Evolutionary conservation across 768 basidiomycete genomes (phyloP), one percentile per base, ranked within the genome.

Genomic region (Kondoa malvinella): DNA sequence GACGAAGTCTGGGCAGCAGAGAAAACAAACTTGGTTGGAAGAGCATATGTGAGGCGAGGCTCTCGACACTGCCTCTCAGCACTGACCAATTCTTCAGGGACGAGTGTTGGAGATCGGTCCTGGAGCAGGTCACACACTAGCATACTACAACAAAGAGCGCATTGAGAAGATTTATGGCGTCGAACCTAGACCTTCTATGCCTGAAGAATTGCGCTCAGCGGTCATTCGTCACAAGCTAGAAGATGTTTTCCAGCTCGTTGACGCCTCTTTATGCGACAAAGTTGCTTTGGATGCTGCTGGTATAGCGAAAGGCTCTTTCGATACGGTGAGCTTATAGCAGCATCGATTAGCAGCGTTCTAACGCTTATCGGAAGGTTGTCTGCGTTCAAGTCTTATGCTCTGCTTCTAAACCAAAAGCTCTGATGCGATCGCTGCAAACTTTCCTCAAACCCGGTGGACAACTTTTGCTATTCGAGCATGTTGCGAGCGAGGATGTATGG

Each of bases 81-180:
- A 8, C 21, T 50, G 8, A 8, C 21, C 12, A 50, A 8, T 8
- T 50, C 21, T 50, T 50, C 21, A 50, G 40, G 40, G 40, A 8
- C 8, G 21, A 50, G 64, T 65, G 14, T 33, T 65, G 15, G 64
- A 65, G 29, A 40, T 65, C 15, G 64, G 64, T 26, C 17, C 64
- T 17, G 64, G 64, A 17, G 3, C 64, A n/a, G 64, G 64, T 21
- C 21, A 21, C 12, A 65, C 64, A 40, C 4, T 65, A 3, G 34
- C 31, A 33, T 65, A 65, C 40, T 65, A 65, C 34, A 40, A 65
- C 27, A 25, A 14, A 16, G 50, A 21, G 15, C 31, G 34, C 33
- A 33, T 65, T 33, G 64, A 65, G 33, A 56, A 34, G 64, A 30
- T 65, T 16, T 56, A 40, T 33, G 64, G 64, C 64, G 17, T 65